phyloP scores from a whole-genome alignment of 1,139 yeast species.

The Geotrichum aggregatum region DNA sequence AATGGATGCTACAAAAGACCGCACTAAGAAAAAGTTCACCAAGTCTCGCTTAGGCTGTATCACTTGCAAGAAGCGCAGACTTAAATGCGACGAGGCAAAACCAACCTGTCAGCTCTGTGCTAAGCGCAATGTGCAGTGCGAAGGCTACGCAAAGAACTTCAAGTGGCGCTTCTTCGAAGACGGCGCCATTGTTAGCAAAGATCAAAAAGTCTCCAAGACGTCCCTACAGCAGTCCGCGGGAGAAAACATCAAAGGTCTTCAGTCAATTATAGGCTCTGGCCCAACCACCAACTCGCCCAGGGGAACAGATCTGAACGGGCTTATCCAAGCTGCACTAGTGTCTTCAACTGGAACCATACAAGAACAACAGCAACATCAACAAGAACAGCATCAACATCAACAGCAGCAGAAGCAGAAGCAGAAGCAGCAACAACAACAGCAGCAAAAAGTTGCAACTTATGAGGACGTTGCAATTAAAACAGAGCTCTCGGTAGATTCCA shows the following conservation, averaged over 20 bases:
- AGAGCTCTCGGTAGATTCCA: not conserved
- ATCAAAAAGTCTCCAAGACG: conserved; percentile 24
- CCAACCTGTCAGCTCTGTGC: conserved; percentile 47
- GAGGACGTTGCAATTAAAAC: no score
- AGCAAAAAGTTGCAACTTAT: no score
- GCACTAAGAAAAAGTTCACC: conserved; percentile 14
- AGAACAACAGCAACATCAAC: not conserved
- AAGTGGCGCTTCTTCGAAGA: conserved; percentile 56
- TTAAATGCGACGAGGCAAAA: conserved; percentile 56
- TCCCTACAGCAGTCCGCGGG: no score
- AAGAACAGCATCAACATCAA: not conserved
- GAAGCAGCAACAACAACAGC: not conserved
- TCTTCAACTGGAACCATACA: conserved; percentile 1
- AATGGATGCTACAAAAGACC: conserved; percentile 1
- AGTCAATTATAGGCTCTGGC: not conserved
- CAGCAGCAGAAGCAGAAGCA: conserved; percentile 1
- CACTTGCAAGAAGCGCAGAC: conserved; percentile 54
- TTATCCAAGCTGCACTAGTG: conserved; percentile 17
- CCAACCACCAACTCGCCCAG: not conserved
- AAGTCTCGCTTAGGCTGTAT: conserved; percentile 44
- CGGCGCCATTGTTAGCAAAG: conserved; percentile 23
- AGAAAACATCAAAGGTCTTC: not conserved
- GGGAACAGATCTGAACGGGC: conserved; percentile 2
- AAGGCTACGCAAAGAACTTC: conserved; percentile 61
- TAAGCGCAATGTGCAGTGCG: conserved; percentile 48